Percentiles rank a stretch among this genome's conserved stretches.
phyloP scores from a whole-genome alignment of 176 grass and related monocot genomes.

The Lolium multiflorum region DNA sequence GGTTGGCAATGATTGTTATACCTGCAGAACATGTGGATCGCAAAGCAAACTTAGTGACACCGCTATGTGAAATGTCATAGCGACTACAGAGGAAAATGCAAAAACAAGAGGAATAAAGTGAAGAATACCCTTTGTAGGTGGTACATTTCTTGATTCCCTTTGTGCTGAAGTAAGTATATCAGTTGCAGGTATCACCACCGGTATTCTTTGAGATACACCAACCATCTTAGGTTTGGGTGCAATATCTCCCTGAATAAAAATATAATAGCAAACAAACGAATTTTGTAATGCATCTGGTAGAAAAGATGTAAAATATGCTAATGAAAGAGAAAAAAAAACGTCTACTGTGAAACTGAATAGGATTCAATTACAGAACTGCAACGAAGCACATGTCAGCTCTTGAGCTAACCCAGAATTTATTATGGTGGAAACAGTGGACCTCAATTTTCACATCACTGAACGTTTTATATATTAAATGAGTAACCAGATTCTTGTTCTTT shows the following conservation, averaged over 20 bases:
- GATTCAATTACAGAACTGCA: neutral
- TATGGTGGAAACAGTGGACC: neutral
- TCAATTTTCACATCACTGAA: neutral
- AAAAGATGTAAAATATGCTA: slow-evolving; percentile 16
- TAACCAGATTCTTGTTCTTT: neutral
- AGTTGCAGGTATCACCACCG: slow-evolving; percentile 93
- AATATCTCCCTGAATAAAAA: slow-evolving; percentile 54
- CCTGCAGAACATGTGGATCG: slow-evolving; percentile 52
- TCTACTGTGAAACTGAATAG: neutral
- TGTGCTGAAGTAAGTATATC: slow-evolving; percentile 91
- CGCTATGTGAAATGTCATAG: slow-evolving; percentile 25
- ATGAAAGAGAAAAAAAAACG: neutral
- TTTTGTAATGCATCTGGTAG: neutral
- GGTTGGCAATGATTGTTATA: slow-evolving; percentile 91
- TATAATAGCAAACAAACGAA: slow-evolving; percentile 23
- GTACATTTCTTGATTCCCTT: slow-evolving; percentile 89
- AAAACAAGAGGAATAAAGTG: neutral
- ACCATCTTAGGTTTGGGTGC: slow-evolving; percentile 59
- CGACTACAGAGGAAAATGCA: neutral
- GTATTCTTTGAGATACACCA: slow-evolving; percentile 93
- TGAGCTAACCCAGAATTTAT: neutral
- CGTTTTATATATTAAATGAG: neutral
- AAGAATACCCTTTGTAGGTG: slow-evolving; percentile 83
- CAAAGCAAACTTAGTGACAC: slow-evolving; percentile 28
- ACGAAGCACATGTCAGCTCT: slow-evolving; percentile 3